Evolutionary conservation across 2,329 filamentous ascomycete genomes (phyloP), one percentile per base, ranked within the genome.

Genomic region (Exophiala lecanii-corni): DNA sequence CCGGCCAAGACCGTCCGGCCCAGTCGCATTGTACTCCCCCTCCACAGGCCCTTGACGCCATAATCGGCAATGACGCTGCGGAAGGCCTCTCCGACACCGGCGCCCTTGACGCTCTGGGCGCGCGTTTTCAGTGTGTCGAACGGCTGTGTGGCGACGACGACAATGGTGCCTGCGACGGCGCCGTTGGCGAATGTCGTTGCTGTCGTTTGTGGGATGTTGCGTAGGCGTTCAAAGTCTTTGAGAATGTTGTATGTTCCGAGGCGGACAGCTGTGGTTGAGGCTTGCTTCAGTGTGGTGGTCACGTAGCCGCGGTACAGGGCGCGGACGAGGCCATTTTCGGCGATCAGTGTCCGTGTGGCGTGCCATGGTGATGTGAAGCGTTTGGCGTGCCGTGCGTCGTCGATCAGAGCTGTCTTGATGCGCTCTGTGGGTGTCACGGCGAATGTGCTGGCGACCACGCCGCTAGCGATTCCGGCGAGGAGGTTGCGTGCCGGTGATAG

Each of bases 341-440:
- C 61, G 48, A 73, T 61, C 2, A 82, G 67, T 0, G 69, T 61
- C 2, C 56, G 57, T 2, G 74, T 65, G 20, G 75, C 77, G 55
- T 81, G 75, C 25, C 66, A 50, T 0, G 74, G 68, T 3, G 67
- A 70, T 2, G 62, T 64, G 57, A 78, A 81, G 13, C 70, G 63
- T 26, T 64, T 68, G 15, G 53, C 50, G 30, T 41, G 34, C 10
- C 75, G 62, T 5, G 76, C 77, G 55, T 82, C 78, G 57, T 82
- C 78, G 47, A 82, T 82, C 55, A 84, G 58, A 0, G 79, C 79
- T 1, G 81, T 85, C 59, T 84, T 85, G 56, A 85, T 76, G 12
- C 81, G 70, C 55, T 85, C 81, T 0, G 78, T 82, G 0, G 81
- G 81, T 2, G 81, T 85, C 1, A 85, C 81, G 1, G 79, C 79